Evolutionary conservation across 805 yeast species (phyloP).

Genomic region (Candida oleophila): DNA sequence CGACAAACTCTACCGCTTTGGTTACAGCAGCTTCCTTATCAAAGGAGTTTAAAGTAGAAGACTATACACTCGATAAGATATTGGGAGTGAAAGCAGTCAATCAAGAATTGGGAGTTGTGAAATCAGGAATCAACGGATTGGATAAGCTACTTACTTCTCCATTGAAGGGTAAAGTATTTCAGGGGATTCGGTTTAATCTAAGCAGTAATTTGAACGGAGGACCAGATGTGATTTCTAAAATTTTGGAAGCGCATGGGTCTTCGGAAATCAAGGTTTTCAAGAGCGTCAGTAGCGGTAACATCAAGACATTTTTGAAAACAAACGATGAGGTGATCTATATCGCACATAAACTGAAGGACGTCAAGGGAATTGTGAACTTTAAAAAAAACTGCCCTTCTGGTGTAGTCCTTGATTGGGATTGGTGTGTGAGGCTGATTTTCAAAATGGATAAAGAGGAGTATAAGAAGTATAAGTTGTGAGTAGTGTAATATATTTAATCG

Average conservation of each 20-base stretch:
- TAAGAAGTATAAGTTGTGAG: slow-evolving; percentile 12
- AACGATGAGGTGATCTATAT: slow-evolving; percentile 21
- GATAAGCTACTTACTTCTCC: slow-evolving; percentile 14
- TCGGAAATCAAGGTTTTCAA: slow-evolving; percentile 21
- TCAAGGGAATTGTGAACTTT: slow-evolving; percentile 22
- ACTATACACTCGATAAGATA: slow-evolving; percentile 36
- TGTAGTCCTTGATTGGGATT: slow-evolving; percentile 57
- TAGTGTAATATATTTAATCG: no score
- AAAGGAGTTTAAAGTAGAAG: slow-evolving; percentile 22
- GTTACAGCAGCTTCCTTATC: slow-evolving; percentile 10
- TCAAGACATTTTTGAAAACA: slow-evolving; percentile 13
- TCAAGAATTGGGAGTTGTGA: slow-evolving; percentile 22
- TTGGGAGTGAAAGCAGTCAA: slow-evolving; percentile 30
- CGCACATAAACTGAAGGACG: slow-evolving; percentile 38
- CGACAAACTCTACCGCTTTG: neutral
- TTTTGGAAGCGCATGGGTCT: slow-evolving; percentile 62
- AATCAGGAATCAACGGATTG: slow-evolving; percentile 14
- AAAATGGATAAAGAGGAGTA: slow-evolving; percentile 34
- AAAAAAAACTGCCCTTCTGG: slow-evolving; percentile 14
- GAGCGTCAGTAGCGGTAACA: slow-evolving; percentile 11
- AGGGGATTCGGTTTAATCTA: slow-evolving; percentile 50
- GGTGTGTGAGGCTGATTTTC: slow-evolving; percentile 60
- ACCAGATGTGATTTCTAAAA: slow-evolving; percentile 49
- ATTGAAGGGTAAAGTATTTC: slow-evolving; percentile 41
- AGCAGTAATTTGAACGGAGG: slow-evolving; percentile 64